phyloP scores from a whole-genome alignment of 805 yeast species.

The Cyberlindnera maritima region DNA sequence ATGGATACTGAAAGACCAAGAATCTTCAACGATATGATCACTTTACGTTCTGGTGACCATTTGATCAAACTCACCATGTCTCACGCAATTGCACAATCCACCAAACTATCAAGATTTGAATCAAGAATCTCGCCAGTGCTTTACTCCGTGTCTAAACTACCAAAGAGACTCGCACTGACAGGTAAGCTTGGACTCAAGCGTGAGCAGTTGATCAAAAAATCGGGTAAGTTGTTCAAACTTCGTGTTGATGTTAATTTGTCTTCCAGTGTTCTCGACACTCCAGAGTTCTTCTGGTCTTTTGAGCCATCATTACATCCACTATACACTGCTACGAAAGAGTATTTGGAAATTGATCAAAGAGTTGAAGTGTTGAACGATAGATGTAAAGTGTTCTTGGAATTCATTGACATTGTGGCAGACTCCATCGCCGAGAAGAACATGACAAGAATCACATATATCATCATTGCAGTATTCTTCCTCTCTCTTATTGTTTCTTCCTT shows the following conservation, averaged over 20 bases:
- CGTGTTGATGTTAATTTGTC: conserved; percentile 92
- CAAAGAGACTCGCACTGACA: conserved; percentile 84
- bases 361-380: conserved; percentile 92
- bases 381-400: conserved; percentile 90
- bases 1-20: conserved; percentile 60
- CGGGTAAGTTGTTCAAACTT: conserved; percentile 85
- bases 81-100: conserved; percentile 95
- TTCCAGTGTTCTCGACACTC: conserved; percentile 89
- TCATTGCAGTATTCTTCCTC: conserved; percentile 75
- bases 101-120: conserved; percentile 87
- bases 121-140: conserved; percentile 83
- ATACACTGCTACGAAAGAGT: conserved; percentile 85
- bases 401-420: conserved; percentile 89
- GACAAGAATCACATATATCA: conserved; percentile 87
- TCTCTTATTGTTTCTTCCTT: conserved; percentile 74
- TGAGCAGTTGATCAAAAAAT: conserved; percentile 79
- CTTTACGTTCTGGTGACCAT: conserved; percentile 87
- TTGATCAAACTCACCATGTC: conserved; percentile 89
- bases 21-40: conserved; percentile 92
- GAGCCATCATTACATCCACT: conserved; percentile 96
- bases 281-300: conserved; percentile 92
- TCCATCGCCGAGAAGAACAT: conserved; percentile 92
- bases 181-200: conserved; percentile 84
- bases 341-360: conserved; percentile 90
- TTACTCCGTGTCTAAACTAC: conserved; percentile 82